These are phyloP conservation scores for Phialophora macrospora DNA, from an alignment of 2,329 filamentous ascomycete species.

Conservation along the genomic window DNA sequence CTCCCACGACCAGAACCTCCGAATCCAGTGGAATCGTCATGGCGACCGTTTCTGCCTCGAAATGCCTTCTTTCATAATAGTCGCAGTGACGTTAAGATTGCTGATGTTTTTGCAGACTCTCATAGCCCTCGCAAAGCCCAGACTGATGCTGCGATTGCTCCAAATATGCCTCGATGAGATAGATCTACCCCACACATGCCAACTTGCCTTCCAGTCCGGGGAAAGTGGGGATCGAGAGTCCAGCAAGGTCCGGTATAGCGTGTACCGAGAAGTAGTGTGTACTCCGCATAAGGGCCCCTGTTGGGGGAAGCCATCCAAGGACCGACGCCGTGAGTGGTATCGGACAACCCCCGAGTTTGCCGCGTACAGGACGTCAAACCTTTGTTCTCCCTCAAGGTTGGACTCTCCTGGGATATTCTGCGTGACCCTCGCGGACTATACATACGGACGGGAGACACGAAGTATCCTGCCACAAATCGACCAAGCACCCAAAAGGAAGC, in stretches of 20 bases:
- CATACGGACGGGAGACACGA: neutral
- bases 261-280: neutral
- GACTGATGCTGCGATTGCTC: neutral
- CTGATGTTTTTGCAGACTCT: neutral
- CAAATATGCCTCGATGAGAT: neutral
- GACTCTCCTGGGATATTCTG: neutral
- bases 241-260: neutral
- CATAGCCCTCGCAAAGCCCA: neutral
- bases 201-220: slow-evolving; percentile 2
- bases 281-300: neutral
- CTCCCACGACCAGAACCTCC: slow-evolving; percentile 42
- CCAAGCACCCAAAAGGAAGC: neutral
- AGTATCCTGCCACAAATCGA: neutral
- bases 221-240: neutral
- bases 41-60: neutral
- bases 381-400: neutral
- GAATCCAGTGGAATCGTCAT: neutral
- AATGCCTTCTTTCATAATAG: neutral
- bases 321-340: neutral
- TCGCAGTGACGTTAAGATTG: neutral
- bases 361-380: neutral
- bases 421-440: neutral
- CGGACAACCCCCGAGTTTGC: neutral
- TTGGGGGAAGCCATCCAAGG: neutral
- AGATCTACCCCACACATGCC: slow-evolving; percentile 4